Evolutionary conservation across 305 asterid genomes (phyloP).

Genomic region (Salvia sclarea): DNA sequence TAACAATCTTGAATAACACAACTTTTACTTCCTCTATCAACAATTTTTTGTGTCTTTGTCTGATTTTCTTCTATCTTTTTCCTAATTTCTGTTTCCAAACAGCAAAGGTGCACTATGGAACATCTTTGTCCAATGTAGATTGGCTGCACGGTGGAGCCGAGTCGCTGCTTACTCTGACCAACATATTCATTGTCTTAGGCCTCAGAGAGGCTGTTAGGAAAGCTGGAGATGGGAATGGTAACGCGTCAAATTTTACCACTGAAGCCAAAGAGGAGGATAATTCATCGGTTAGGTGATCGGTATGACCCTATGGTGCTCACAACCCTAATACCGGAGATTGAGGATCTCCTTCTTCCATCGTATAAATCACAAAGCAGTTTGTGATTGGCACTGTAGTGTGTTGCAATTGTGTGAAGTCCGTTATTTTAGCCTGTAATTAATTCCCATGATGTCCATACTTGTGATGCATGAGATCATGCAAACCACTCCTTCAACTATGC

Average conservation of each 20-base stretch:
- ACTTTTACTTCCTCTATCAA: not conserved
- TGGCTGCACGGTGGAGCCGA: conserved; percentile 97
- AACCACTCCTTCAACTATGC: not conserved
- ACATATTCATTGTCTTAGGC: conserved; percentile 87
- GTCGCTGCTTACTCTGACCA: conserved; percentile 78
- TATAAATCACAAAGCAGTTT: conserved; percentile 1
- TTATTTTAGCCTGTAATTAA: conserved; percentile 21
- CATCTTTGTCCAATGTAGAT: conserved; percentile 82
- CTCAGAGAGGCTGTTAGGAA: conserved; percentile 67
- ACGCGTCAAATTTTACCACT: conserved; percentile 36
- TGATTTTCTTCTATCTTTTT: not conserved
- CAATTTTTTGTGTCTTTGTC: not conserved
- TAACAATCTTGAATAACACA: conserved; percentile 35
- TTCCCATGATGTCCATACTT: conserved; percentile 18
- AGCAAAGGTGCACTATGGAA: conserved; percentile 89
- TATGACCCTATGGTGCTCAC: conserved; percentile 13
- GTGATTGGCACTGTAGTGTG: conserved; percentile 7
- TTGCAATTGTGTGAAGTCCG: conserved; percentile 5
- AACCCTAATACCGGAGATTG: conserved; percentile 5
- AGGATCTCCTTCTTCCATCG: conserved; percentile 4
- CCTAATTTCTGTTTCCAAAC: conserved; percentile 33
- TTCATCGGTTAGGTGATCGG: conserved; percentile 45
- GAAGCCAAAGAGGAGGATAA: conserved; percentile 49
- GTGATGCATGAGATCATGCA: conserved; percentile 11
- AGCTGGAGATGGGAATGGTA: conserved; percentile 41